Conservation (phyloP, 208 protist genomes). For the Leishmania guyanensis region DNA sequence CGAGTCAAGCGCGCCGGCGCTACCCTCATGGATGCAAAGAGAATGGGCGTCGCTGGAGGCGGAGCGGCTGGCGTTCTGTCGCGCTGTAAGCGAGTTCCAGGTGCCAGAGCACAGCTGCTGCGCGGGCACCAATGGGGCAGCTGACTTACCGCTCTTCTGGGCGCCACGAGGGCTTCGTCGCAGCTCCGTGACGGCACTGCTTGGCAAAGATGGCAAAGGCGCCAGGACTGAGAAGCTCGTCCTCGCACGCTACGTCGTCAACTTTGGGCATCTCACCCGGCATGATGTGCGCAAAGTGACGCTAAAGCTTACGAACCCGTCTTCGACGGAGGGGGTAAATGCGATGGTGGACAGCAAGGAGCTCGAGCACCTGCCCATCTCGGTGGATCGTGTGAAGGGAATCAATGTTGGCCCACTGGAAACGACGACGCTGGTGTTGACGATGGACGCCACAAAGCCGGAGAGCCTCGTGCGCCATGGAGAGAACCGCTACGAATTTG, state of each 20-base stretch:
- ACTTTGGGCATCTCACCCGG: slow-evolving; percentile 95
- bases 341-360: slow-evolving; percentile 84
- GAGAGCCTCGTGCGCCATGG: slow-evolving; percentile 48
- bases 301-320: slow-evolving; percentile 90
- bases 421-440: slow-evolving; percentile 53
- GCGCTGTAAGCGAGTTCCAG: slow-evolving; percentile 23
- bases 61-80: slow-evolving; percentile 77
- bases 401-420: slow-evolving; percentile 58
- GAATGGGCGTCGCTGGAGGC: slow-evolving; percentile 60
- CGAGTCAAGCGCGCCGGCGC: slow-evolving; percentile 7
- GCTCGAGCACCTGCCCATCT: slow-evolving; percentile 53
- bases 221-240: slow-evolving; percentile 49
- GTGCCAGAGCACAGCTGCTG: background rate
- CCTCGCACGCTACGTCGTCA: slow-evolving; percentile 87
- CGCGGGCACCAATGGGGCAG: background rate
- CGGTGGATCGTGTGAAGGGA: slow-evolving; percentile 82
- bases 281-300: slow-evolving; percentile 74
- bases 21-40: slow-evolving; percentile 18
- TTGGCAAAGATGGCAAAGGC: slow-evolving; percentile 6
- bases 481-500: slow-evolving; percentile 77
- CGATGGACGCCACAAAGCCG: slow-evolving; percentile 44
- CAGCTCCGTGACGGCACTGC: slow-evolving; percentile 50
- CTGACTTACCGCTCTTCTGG: slow-evolving; percentile 11
- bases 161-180: slow-evolving; percentile 46
- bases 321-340: slow-evolving; percentile 48